Evolutionary conservation across 2,329 filamentous ascomycete genomes (phyloP), one percentile per base, ranked within the genome.

Genomic region (Nothophoma quercina): DNA sequence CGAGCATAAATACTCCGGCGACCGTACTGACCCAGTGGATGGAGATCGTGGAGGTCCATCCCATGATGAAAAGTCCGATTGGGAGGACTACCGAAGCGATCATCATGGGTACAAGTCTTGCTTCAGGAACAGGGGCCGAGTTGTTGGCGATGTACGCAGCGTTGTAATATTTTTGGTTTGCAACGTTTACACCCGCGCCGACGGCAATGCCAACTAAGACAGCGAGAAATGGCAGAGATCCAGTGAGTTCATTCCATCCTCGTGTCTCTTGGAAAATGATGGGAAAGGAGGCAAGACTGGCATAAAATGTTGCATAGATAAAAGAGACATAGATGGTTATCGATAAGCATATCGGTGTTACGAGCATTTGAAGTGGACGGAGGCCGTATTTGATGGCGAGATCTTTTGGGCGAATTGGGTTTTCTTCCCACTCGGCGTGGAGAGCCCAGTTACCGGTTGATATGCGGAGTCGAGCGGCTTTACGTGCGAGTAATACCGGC

Each of bases 291-390:
- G 35, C 38, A 23, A 49, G 15, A n/a, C 41, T 23, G 7, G 46
- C 46, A 7, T 49, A 49, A 2, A 49, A 36, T 12, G 68, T 47
- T 7, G 63, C 65, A 35, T 65, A 71, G 29, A 63, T 54, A 43
- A 72, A 65, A 15, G 61, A 59, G n/a, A 69, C 46, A 28, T 68
- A 65, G 7, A 68, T n/a, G 10, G 60, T 64, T 10, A 67, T 47
- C 12, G 63, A 22, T 15, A 66, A 52, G 12, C 69, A 58, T 25
- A 71, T 64, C 1, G 68, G 67, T 6, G 48, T 59, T 30, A 62
- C 56, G 7, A 71, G 60, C 5, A 71, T 51, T 18, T 63, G 63
- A 12, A 67, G 35, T 2, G 68, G 68, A 16, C 64, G 56, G 18
- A 60, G 42, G n/a, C 68, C 9, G 18, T 49, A 49, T 7, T 35